These are phyloP conservation scores for Lophiotrema nucula DNA, from an alignment of 495 filamentous ascomycete genomes.

Conservation along the genomic window DNA sequence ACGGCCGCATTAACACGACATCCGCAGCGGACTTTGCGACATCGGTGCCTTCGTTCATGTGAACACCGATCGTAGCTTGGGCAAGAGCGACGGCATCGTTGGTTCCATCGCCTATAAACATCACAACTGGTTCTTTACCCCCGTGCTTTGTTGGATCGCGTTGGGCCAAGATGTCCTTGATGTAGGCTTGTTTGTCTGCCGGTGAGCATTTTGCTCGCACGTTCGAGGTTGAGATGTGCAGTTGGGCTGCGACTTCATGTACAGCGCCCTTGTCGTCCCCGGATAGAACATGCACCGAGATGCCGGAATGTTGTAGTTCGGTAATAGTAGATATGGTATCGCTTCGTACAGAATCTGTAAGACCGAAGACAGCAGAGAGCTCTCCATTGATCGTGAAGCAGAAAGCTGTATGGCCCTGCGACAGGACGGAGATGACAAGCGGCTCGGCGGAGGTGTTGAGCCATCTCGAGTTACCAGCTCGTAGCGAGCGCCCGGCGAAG, in stretches of 20 bases:
- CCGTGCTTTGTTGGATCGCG: neutral
- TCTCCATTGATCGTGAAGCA: constrained; percentile 55
- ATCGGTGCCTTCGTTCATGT: constrained; percentile 54
- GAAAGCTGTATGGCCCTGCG: constrained; percentile 56
- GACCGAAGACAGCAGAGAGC: constrained; percentile 58
- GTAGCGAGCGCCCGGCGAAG: constrained; percentile 40
- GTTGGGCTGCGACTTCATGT: constrained; percentile 47
- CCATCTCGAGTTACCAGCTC: constrained; percentile 66
- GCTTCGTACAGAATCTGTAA: constrained; percentile 54
- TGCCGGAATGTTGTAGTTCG: constrained; percentile 52
- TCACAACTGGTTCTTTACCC: constrained; percentile 39
- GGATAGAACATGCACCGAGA: constrained; percentile 62
- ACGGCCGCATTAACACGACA: constrained; percentile 61
- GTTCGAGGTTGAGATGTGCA: constrained; percentile 53
- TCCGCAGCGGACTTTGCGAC: constrained; percentile 69
- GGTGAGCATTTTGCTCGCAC: constrained; percentile 56
- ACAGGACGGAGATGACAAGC: constrained; percentile 47
- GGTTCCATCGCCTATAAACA: constrained; percentile 77
- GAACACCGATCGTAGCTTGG: constrained; percentile 67
- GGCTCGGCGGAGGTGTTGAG: constrained; percentile 43
- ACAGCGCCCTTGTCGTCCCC: constrained; percentile 67
- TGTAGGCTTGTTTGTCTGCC: constrained; percentile 61
- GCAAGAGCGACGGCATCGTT: constrained; percentile 75
- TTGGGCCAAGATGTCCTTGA: constrained; percentile 44
- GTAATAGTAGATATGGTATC: constrained; percentile 54